A percentile compares a stretch with the other conserved stretches of the same genome.
Evolutionary conservation across 345 rosid species (phyloP).

Genomic region (Hypericum androsaemum): DNA sequence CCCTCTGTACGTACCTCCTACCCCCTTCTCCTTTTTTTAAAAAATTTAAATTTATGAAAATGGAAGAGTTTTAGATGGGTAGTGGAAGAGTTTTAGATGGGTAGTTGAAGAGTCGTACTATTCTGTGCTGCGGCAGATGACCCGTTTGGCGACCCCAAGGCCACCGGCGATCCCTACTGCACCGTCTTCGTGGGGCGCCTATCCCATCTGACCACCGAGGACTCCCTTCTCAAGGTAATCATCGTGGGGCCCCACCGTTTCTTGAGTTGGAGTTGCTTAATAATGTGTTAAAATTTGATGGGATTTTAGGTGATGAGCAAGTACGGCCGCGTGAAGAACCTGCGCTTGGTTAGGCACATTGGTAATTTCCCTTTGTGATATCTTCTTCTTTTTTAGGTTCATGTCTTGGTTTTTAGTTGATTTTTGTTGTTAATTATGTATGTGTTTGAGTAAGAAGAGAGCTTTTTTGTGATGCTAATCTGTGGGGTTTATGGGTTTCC

Average conservation of each 20-base stretch:
- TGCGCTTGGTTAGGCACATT: slow-evolving; percentile 85
- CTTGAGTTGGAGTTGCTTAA: background rate
- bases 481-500: slow-evolving; percentile 3
- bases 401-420: background rate
- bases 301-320: slow-evolving; percentile 60
- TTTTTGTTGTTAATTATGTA: background rate
- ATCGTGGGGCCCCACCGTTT: background rate
- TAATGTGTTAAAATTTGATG: background rate
- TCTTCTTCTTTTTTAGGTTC: background rate
- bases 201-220: slow-evolving; percentile 63
- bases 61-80: no score
- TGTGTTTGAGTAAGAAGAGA: background rate
- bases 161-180: slow-evolving; percentile 65
- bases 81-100: no score
- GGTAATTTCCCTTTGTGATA: slow-evolving; percentile 53
- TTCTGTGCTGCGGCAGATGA: slow-evolving; percentile 43
- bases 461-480: background rate
- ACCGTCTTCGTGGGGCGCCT: slow-evolving; percentile 73
- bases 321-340: slow-evolving; percentile 68
- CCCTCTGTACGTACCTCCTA: slow-evolving; percentile 41
- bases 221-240: slow-evolving; percentile 50
- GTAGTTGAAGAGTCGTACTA: no score
- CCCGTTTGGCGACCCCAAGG: slow-evolving; percentile 66
- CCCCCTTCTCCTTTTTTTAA: background rate
- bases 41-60: background rate